These are phyloP conservation scores for Triglochin maritima DNA, from an alignment of 106 monocot genomes.

Conservation along the genomic window DNA sequence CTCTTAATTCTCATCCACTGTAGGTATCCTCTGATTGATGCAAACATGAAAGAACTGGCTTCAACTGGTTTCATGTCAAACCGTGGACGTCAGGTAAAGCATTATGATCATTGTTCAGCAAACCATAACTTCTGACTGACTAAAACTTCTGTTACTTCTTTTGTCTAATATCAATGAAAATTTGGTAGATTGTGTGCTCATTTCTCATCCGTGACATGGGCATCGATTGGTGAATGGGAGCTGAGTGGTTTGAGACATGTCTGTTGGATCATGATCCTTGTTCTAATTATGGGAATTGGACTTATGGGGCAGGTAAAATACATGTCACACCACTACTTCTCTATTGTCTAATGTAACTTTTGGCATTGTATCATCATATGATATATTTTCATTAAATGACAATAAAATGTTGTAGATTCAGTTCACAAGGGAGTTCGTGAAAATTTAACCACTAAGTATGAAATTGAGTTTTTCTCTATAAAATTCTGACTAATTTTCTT, in stretches of 20 bases:
- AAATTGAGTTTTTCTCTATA: too few relatives aligned
- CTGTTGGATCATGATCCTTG: slow-evolving; percentile 88
- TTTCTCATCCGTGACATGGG: slow-evolving; percentile 93
- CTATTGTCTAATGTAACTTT: too few relatives aligned
- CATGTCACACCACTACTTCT: neutral
- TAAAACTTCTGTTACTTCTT: neutral
- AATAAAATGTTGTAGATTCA: too few relatives aligned
- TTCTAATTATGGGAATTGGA: slow-evolving; percentile 99
- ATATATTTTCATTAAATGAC: too few relatives aligned
- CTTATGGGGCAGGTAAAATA: slow-evolving; percentile 81
- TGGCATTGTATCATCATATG: too few relatives aligned
- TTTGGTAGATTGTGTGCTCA: slow-evolving; percentile 81
- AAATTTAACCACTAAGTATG: too few relatives aligned
- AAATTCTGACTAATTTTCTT: too few relatives aligned
- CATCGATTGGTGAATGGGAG: slow-evolving; percentile 95
- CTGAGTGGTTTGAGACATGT: slow-evolving; percentile 91
- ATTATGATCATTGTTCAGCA: neutral
- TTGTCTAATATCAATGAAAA: neutral
- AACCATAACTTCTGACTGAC: neutral
- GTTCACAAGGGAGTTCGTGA: too few relatives aligned
- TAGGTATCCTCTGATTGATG: slow-evolving; percentile 92
- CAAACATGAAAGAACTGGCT: slow-evolving; percentile 92
- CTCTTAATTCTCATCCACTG: neutral
- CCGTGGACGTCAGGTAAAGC: slow-evolving; percentile 81
- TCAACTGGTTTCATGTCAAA: slow-evolving; percentile 94